Base-by-base conservation (phyloP, 2,329 filamentous ascomycete genomes). In the Aotearoamyces nothofagi region DNA sequence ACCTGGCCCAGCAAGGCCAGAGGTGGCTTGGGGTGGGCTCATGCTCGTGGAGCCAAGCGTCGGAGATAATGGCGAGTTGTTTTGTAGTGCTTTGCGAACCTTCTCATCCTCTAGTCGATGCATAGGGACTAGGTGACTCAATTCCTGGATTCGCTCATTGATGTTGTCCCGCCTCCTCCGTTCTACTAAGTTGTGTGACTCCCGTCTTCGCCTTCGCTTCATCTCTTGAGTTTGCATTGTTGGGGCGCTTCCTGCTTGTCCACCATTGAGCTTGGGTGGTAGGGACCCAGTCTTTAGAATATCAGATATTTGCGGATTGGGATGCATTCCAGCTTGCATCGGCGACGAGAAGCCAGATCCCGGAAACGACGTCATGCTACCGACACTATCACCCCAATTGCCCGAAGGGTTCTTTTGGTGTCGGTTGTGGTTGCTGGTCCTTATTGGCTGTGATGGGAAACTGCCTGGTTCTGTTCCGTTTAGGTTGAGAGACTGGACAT, bases 31-130 rank as follows among this genome's bases (percentile, higher is more conserved):
- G n/a, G 80, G 77, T 30, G 71, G 63, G 40, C 69, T 68, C 57
- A 72, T 68, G 32, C 67, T 54, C 26, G 36, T 40, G 26, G 55
- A 73, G 9, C 69, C 73, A 27, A 92, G 69, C 5, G 78, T 81
- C 10, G 84, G 84, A 9, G 86, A 92, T 9, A 96, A 59, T 1
- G 87, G 81, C 2, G 82, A 87, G 36, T 87, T 92, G 48, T 86
- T 96, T 45, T 87, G 74, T 30, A 96, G 77, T 47, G 93, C 77
- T 57, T 96, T 96, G 41, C 86, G 78, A 26, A 96, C 80, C 58
- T 93, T 94, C 56, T 98, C 90, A 48, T 96, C 90, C 46, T 98
- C 90, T 3, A 98, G 65, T 35, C 90, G 76, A 53, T 98, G 90
- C 35, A 77, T 67, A 14, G 90, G 90, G 2, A 98, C 87, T 11